Evolutionary conservation across 495 filamentous ascomycete genomes (phyloP).

Genomic region (Gamarada debralockiae): DNA sequence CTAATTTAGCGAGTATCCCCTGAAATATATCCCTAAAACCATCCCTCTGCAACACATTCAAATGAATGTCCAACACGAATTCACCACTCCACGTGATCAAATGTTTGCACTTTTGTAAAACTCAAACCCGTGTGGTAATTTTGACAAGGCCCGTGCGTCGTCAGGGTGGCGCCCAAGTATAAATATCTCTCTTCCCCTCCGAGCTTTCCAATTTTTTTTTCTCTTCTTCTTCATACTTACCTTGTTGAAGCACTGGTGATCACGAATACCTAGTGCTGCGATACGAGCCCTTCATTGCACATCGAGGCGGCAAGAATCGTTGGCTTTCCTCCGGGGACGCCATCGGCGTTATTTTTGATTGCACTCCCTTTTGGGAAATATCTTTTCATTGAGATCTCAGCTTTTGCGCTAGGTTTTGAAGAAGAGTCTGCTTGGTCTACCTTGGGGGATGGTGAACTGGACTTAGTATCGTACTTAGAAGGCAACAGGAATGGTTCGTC

Average conservation of each 20-base stretch:
- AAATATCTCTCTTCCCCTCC: neutral
- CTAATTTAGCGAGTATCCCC: no score
- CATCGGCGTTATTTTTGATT: conserved; percentile 67
- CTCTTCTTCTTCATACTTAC: conserved; percentile 66
- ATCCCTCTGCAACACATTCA: no score
- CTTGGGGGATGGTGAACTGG: no score
- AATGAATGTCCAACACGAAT: no score
- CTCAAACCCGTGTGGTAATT: no score
- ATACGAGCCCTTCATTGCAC: conserved; percentile 71
- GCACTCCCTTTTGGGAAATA: conserved; percentile 21
- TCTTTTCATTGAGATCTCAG: conserved; percentile 51
- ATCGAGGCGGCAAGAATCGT: conserved; percentile 61
- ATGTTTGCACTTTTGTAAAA: no score
- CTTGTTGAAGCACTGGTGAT: conserved; percentile 61
- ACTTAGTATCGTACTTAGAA: neutral
- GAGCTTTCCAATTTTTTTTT: conserved; percentile 2
- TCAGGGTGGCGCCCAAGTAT: no score
- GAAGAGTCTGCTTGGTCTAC: conserved; percentile 37
- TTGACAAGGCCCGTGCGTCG: no score
- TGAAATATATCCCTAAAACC: no score
- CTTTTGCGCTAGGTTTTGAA: conserved; percentile 43
- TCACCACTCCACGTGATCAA: no score
- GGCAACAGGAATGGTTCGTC: neutral
- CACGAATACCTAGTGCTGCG: conserved; percentile 49
- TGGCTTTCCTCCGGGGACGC: conserved; percentile 66